phyloP scores from a whole-genome alignment of 495 filamentous ascomycete genomes.

The Penicillium longicatenatum region DNA sequence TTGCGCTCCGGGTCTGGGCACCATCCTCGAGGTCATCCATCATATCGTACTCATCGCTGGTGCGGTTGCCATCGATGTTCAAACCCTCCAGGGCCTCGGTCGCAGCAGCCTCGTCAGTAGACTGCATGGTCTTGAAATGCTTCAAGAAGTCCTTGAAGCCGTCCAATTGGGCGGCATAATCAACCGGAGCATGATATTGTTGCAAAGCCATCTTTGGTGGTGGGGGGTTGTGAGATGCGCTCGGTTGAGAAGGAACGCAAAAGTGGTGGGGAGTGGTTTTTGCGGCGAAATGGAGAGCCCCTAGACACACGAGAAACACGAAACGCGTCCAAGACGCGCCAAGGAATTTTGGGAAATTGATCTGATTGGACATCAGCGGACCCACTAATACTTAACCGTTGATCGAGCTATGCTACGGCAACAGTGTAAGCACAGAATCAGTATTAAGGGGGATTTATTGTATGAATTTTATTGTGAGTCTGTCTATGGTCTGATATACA shows the following conservation, averaged over 20 bases:
- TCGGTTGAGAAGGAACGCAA: conserved; percentile 28
- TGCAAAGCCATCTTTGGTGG: conserved; percentile 72
- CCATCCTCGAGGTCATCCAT: conserved; percentile 77
- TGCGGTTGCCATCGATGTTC: conserved; percentile 81
- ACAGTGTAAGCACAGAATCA: not conserved
- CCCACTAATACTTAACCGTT: not conserved
- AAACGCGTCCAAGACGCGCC: conserved; percentile 14
- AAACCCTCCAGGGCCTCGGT: conserved; percentile 77
- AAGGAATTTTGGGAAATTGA: not conserved
- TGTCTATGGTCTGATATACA: too few relatives aligned
- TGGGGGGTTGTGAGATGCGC: conserved; percentile 8
- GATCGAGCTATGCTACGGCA: not conserved
- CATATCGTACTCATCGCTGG: conserved; percentile 94
- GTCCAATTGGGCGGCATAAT: conserved; percentile 83
- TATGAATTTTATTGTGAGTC: too few relatives aligned
- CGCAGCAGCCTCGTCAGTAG: conserved; percentile 66
- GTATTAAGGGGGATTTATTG: too few relatives aligned
- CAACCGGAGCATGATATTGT: conserved; percentile 70
- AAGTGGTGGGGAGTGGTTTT: conserved; percentile 27
- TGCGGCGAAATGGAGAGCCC: conserved; percentile 6
- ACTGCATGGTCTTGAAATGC: conserved; percentile 81
- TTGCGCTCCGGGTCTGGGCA: conserved; percentile 43
- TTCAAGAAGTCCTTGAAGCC: conserved; percentile 87
- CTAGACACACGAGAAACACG: conserved; percentile 14
- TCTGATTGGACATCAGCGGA: not conserved